phyloP scores from a whole-genome alignment of 768 basidiomycete genomes.

The Naematelia aurantialba region DNA sequence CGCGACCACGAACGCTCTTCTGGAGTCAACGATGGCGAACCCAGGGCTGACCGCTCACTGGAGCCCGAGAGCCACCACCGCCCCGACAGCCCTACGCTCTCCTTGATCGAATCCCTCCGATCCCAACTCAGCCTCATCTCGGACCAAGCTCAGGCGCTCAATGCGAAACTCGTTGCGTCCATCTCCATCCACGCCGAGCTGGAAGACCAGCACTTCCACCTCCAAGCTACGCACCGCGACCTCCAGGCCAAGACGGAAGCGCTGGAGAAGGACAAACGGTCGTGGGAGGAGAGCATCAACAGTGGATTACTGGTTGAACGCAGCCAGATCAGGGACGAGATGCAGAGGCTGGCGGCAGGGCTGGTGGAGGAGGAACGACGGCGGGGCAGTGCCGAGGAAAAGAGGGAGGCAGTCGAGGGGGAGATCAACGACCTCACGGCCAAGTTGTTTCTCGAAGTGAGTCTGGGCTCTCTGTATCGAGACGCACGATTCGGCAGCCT shows the following conservation, averaged over 20 bases:
- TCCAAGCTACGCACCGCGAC: slow-evolving; percentile 43
- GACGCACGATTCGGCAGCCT: background rate
- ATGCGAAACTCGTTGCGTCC: slow-evolving; percentile 83
- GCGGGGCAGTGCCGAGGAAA: slow-evolving; percentile 83
- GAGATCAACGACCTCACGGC: slow-evolving; percentile 94
- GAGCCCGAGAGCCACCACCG: slow-evolving; percentile 54
- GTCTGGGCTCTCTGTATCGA: slow-evolving; percentile 8
- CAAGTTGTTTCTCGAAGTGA: slow-evolving; percentile 64
- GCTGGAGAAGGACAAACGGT: slow-evolving; percentile 76
- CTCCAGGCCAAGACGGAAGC: slow-evolving; percentile 64
- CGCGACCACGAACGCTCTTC: no score
- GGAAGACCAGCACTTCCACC: slow-evolving; percentile 78
- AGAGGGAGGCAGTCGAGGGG: slow-evolving; percentile 76
- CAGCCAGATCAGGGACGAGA: slow-evolving; percentile 80
- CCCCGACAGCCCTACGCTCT: slow-evolving; percentile 62
- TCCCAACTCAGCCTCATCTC: slow-evolving; percentile 79
- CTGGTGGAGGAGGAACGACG: slow-evolving; percentile 91
- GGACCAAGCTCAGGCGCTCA: slow-evolving; percentile 84
- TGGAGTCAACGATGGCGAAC: no score
- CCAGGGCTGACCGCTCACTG: no score
- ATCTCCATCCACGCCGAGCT: slow-evolving; percentile 90
- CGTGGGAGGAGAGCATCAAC: slow-evolving; percentile 84
- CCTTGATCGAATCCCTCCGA: slow-evolving; percentile 76
- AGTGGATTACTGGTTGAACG: slow-evolving; percentile 90
- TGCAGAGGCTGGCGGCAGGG: slow-evolving; percentile 87